phyloP scores from a whole-genome alignment of 768 basidiomycete species.

The Ephemerocybe angulata region DNA sequence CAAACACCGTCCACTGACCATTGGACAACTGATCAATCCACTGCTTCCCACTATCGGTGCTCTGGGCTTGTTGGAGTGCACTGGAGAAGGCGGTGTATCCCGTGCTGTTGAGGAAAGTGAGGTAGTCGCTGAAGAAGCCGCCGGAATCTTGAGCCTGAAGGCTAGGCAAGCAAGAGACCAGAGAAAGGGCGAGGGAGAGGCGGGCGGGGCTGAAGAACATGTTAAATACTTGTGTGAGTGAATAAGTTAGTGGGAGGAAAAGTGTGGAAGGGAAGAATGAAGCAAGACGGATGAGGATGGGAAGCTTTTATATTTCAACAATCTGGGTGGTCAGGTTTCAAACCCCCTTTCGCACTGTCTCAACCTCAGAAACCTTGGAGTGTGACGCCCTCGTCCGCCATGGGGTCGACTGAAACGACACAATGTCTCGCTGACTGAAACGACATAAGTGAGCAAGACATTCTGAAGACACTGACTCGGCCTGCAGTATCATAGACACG shows the following conservation, averaged over 20 bases:
- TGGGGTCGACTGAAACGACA: too few species aligned
- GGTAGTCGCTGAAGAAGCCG: constrained; percentile 3
- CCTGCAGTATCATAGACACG: too few species aligned
- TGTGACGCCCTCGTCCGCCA: too few species aligned
- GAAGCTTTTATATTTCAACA: neutral
- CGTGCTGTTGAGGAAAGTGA: constrained; percentile 26
- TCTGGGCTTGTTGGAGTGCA: constrained; percentile 38
- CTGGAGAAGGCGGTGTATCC: constrained; percentile 43
- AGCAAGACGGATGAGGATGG: neutral
- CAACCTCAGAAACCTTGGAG: neutral
- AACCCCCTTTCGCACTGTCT: neutral
- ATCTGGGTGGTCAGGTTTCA: neutral
- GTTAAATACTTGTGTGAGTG: neutral
- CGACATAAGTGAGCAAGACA: too few species aligned
- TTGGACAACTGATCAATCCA: constrained; percentile 42
- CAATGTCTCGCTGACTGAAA: too few species aligned
- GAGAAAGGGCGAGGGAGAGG: constrained; percentile 8
- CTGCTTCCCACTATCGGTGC: constrained; percentile 37
- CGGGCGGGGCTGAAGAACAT: constrained; percentile 3
- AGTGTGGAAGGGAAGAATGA: neutral
- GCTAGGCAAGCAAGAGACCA: constrained; percentile 2
- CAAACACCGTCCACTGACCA: constrained; percentile 52
- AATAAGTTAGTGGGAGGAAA: neutral
- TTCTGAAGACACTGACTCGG: too few species aligned
- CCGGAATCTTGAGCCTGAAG: neutral